Evolutionary conservation across 768 basidiomycete genomes (phyloP), one percentile per base, ranked within the genome.

Genomic region (Dioszegia crocea): DNA sequence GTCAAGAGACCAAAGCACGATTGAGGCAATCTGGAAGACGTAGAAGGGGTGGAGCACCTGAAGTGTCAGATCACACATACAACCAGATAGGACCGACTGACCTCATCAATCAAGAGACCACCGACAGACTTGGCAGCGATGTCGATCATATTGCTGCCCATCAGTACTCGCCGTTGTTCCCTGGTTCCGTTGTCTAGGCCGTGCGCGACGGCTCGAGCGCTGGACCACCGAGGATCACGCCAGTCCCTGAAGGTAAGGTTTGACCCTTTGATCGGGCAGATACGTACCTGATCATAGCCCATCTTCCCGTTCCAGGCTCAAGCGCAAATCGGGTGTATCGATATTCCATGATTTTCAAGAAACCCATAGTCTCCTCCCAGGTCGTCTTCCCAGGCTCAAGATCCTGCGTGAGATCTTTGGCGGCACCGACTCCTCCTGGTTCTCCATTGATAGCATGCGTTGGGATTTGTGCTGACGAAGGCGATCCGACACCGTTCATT

Each of bases 1-100:
- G 64, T 99, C 96, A 52, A 98, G 68, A 1, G 88, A 88, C 96
- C 96, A 99, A 5, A 99, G 79, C 38, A 89, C 80, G 65, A 98
- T 88, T 64, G 91, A 96, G 49, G 91, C 91, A 64, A 97, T 86
- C 82, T 99, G 96, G 73, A 99, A 99, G 55, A 99, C 87, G 73
- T 97, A 98, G 78, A 98, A 98, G 0, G 96, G 96, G 73, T 98
- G 94, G 38, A 98, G 87, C 44, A 96, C 84, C 91, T 53, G 16
- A 3, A 36, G 6, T 30, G 2, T 26, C 31, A 53, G 38, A 30
- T 86, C 62, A 2, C 4, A 14, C 11, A 19, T 31, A 31, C 19
- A 2, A 29, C 50, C 11, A 29, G 26, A 38, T 24, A 4, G 11
- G 30, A 19, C 11, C 33, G 3, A 51, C 51, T 40, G 17, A 53